phyloP scores from a whole-genome alignment of 768 basidiomycete species.

The Mycena filopes region DNA sequence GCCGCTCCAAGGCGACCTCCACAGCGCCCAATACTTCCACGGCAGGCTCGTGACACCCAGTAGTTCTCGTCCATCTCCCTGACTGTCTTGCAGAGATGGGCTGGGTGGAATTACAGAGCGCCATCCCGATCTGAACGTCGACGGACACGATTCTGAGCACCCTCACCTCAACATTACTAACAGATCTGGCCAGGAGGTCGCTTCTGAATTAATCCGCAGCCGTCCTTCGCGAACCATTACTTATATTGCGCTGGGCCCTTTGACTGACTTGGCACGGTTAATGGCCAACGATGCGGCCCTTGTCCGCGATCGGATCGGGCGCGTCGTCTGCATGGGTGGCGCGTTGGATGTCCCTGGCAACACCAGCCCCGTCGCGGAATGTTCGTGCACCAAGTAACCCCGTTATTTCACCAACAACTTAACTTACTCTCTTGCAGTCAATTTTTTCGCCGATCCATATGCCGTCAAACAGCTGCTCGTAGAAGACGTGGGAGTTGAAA shows the following conservation, averaged over 20 bases:
- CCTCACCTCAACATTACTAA: conserved; percentile 59
- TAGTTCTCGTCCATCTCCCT: conserved; percentile 2
- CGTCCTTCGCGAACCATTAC: conserved; percentile 66
- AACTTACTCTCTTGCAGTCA: conserved; percentile 58
- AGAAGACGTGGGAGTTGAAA: conserved; percentile 39
- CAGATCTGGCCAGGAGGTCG: conserved; percentile 62
- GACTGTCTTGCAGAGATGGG: conserved; percentile 65
- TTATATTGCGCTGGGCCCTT: conserved; percentile 79
- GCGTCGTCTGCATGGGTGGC: conserved; percentile 94
- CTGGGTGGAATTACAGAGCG: conserved; percentile 66
- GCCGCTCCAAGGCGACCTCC: conserved; percentile 77
- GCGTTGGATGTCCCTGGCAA: conserved; percentile 93
- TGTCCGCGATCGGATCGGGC: conserved; percentile 69
- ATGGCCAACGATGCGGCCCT: conserved; percentile 64
- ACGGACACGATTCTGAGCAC: conserved; percentile 39
- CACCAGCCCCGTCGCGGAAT: conserved; percentile 83
- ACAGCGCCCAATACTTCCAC: conserved; percentile 88
- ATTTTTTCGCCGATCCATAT: conserved; percentile 88
- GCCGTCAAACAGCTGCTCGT: conserved; percentile 79
- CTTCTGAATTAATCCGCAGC: conserved; percentile 63
- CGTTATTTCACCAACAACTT: conserved; percentile 4
- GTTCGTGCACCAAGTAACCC: conserved; percentile 52
- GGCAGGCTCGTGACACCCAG: conserved; percentile 61
- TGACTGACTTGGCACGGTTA: conserved; percentile 82
- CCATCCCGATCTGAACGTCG: conserved; percentile 71